Base-by-base conservation (phyloP, 345 rosid genomes). In the Eutrema japonicum region DNA sequence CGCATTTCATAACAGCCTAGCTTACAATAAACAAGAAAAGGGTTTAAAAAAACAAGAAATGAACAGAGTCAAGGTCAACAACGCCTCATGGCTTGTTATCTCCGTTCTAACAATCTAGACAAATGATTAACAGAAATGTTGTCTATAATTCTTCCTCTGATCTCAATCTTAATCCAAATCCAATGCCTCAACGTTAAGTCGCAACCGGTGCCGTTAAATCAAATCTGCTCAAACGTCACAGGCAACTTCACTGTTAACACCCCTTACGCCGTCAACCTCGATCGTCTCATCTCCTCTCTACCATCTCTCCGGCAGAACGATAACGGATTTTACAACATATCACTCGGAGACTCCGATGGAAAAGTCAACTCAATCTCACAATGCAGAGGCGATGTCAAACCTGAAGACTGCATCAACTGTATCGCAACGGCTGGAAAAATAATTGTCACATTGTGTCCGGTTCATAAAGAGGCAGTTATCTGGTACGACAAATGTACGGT, bases 401-500 rank as follows among this genome's bases (percentile, higher is more conserved):
- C 58, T 1, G 68, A 66, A 4, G 69, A 33, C 12, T 89, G 94
- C 68, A 64, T 32, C 32, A 48, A n/a, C 0, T 85, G 94, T 49
- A 11, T 84, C 18, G 38, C 64, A 5, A 29, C 60, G 36, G 71
- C 81, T 2, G 60, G 61, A 11, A 13, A 60, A 7, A 58, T 66
- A 29, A 70, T 83, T 9, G 54, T 66, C 61, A 33, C 61, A 5
- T 37, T 9, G 13, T 83, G 89, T 61, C 82, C 87, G 9, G 55
- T 55, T 13, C 70, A 74, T 45, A 81, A 81, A 54, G 84, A 68
- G 22, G 82, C 77, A 26, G 29, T 78, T 18, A 59, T 75, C 0
- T 80, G 83, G 82, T 80, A 78, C n/a, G 81, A 79, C 0, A 60
- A 64, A 56, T 86, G 89, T 61, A 51, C 71, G 81, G 41, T 86